Evolutionary conservation across 495 filamentous ascomycete species (phyloP).

Genomic region (Chaetomium tenue): DNA sequence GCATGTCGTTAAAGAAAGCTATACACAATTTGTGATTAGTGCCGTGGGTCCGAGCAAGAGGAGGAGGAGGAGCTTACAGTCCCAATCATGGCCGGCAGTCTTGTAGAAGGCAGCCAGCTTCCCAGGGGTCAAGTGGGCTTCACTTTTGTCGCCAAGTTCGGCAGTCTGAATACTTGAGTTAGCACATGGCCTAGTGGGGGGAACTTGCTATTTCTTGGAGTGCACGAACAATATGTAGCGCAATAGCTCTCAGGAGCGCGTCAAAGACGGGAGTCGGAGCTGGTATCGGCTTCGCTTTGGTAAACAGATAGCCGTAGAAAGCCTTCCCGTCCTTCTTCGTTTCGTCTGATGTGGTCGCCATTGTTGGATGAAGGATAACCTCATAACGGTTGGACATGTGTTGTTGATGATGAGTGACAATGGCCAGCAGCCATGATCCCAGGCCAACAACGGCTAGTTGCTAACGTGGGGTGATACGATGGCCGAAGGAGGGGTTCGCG

Average conservation of each 20-base stretch:
- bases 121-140: slow-evolving; percentile 66
- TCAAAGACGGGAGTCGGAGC: slow-evolving; percentile 72
- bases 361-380: slow-evolving; percentile 7
- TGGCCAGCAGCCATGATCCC: slow-evolving; percentile 17
- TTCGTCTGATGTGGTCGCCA: slow-evolving; percentile 28
- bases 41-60: not conserved
- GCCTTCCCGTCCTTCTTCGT: slow-evolving; percentile 33
- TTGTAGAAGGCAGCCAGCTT: slow-evolving; percentile 90
- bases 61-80: slow-evolving; percentile 46
- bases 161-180: slow-evolving; percentile 45
- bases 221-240: slow-evolving; percentile 72
- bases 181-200: not conserved
- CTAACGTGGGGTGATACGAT: slow-evolving; percentile 9
- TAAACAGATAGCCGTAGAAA: slow-evolving; percentile 85
- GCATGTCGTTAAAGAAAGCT: slow-evolving; percentile 73
- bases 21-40: slow-evolving; percentile 5
- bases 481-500: slow-evolving; percentile 17
- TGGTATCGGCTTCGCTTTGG: slow-evolving; percentile 59
- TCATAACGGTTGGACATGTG: slow-evolving; percentile 14
- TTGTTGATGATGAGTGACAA: not conserved
- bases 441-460: not conserved
- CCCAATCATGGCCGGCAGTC: slow-evolving; percentile 84
- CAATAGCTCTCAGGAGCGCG: slow-evolving; percentile 74
- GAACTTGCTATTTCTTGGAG: not conserved
- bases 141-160: slow-evolving; percentile 63